phyloP scores from a whole-genome alignment of 2,329 filamentous ascomycete genomes.

The Dothistroma septosporum region DNA sequence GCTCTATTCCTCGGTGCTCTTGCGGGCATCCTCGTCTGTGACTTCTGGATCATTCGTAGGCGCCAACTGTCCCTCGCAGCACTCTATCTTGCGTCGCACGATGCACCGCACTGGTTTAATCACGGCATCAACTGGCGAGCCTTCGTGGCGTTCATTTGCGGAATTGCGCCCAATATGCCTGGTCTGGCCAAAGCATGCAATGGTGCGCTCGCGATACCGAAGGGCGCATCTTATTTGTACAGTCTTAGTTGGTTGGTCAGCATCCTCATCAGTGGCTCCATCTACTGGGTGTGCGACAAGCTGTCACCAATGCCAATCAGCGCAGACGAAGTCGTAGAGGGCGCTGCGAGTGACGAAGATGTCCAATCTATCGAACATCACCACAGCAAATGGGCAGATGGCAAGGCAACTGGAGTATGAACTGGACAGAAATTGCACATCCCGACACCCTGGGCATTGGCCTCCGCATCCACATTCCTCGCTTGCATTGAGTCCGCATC shows the following conservation, averaged over 20 bases:
- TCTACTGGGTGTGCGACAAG: background rate
- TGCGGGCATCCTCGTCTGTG: constrained; percentile 55
- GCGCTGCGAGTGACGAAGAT: background rate
- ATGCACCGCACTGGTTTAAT: constrained; percentile 42
- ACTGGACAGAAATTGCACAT: background rate
- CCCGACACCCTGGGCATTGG: background rate
- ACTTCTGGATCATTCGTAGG: constrained; percentile 55
- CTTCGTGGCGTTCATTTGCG: constrained; percentile 52
- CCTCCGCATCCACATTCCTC: background rate
- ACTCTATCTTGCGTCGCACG: constrained; percentile 37
- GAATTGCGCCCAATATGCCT: constrained; percentile 54
- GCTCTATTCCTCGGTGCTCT: constrained; percentile 62
- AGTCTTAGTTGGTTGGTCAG: background rate
- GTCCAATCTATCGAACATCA: background rate
- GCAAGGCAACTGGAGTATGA: background rate
- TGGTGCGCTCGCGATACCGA: background rate
- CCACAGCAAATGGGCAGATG: background rate
- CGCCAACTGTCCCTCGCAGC: constrained; percentile 48
- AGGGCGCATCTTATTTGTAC: background rate
- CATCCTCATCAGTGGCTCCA: background rate
- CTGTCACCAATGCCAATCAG: constrained; percentile 1
- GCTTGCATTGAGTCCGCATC: background rate
- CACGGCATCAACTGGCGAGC: constrained; percentile 57
- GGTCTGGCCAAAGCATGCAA: constrained; percentile 34
- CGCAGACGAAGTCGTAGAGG: background rate